A percentile compares a stretch with the other conserved stretches of the same genome.
Evolutionary conservation across 2,329 filamentous ascomycete species (phyloP).

Genomic region (Aspergillus intermedius): DNA sequence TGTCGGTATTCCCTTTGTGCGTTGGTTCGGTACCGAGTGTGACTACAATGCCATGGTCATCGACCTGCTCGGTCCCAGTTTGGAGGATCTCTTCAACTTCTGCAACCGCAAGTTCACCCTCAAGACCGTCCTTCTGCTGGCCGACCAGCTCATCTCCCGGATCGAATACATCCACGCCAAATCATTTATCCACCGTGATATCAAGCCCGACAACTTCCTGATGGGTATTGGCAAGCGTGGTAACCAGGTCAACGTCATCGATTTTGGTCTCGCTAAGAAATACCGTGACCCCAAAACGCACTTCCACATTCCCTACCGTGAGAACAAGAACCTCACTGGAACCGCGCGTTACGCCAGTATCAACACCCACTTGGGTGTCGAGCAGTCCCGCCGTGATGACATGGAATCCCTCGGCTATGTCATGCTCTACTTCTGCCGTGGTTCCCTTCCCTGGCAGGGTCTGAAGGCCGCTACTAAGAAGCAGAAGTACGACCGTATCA

Average conservation of each 20-base stretch:
- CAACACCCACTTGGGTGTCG: constrained; percentile 96
- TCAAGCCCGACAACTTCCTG: constrained; percentile 99
- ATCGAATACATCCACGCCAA: constrained; percentile 99
- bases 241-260: constrained; percentile 98
- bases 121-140: constrained; percentile 93
- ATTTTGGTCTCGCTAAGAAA: constrained; percentile 99
- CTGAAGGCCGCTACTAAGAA: constrained; percentile 98
- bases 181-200: constrained; percentile 98
- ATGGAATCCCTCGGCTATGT: constrained; percentile 99
- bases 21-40: constrained; percentile 99
- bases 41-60: constrained; percentile 99
- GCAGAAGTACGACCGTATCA: constrained; percentile 99
- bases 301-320: constrained; percentile 98
- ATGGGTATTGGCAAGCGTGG: constrained; percentile 99
- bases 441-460: constrained; percentile 97
- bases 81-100: constrained; percentile 99
- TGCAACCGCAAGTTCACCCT: constrained; percentile 99
- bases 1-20: constrained; percentile 96
- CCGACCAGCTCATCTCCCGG: constrained; percentile 96
- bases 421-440: constrained; percentile 99
- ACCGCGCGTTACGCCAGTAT: constrained; percentile 98
- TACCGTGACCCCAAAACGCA: constrained; percentile 99
- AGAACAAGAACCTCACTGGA: constrained; percentile 99
- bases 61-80: constrained; percentile 85
- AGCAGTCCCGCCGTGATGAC: constrained; percentile 97